Evolutionary conservation across 176 grass and related monocot species (phyloP).

Genomic region (Hsuehochloa calcarea): DNA sequence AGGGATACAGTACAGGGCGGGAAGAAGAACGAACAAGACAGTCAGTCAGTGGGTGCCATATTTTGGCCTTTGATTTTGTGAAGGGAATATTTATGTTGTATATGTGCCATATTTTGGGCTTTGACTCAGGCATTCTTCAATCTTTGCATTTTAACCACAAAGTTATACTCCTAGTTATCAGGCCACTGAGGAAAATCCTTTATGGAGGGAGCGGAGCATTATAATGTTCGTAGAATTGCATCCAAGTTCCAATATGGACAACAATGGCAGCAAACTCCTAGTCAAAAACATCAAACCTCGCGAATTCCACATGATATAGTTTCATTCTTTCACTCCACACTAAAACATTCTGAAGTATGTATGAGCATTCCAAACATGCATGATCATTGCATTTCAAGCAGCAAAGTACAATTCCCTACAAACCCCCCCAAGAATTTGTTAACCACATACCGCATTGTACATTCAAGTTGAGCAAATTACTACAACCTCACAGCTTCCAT

Average conservation of each 20-base stretch:
- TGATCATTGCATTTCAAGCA: background rate
- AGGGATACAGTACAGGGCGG: slow-evolving; percentile 77
- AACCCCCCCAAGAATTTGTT: background rate
- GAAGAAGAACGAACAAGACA: slow-evolving; percentile 60
- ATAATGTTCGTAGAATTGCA: background rate
- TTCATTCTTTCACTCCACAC: background rate
- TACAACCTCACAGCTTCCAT: background rate
- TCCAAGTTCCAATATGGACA: background rate
- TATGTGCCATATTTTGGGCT: background rate
- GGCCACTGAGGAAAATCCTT: background rate
- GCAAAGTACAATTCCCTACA: background rate
- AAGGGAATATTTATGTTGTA: background rate
- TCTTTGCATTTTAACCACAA: background rate
- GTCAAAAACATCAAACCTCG: background rate
- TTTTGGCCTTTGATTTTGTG: background rate
- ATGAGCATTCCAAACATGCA: background rate
- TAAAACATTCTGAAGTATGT: background rate
- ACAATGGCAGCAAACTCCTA: background rate
- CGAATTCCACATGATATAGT: background rate
- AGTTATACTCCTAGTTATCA: background rate
- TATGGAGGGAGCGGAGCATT: background rate
- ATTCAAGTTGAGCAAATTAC: background rate
- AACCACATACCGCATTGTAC: background rate
- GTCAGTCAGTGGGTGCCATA: slow-evolving; percentile 25
- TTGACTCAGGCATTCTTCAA: background rate